These are phyloP conservation scores for Pythium phragmitis DNA, from an alignment of 352 stramenopile species.

Conservation along the genomic window DNA sequence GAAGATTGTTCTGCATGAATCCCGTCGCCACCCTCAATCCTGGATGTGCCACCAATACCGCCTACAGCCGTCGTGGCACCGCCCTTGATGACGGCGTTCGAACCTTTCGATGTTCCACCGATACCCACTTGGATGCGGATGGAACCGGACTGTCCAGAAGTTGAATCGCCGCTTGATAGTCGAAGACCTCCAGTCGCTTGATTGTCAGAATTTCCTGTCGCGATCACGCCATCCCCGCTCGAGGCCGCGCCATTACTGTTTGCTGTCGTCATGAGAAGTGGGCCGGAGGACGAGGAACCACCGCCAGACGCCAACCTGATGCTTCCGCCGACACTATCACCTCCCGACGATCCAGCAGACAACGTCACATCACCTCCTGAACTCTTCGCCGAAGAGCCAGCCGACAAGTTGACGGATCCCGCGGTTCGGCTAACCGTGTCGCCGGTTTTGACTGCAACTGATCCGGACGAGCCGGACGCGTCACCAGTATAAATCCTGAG, in stretches of 20 bases:
- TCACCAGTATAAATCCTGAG: constrained; percentile 36
- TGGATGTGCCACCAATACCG: constrained; percentile 30
- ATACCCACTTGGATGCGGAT: constrained; percentile 26
- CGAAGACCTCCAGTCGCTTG: constrained; percentile 16
- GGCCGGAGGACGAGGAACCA: constrained; percentile 5
- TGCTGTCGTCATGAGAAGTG: constrained; percentile 2
- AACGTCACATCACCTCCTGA: constrained; percentile 48
- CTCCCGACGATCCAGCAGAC: constrained; percentile 35
- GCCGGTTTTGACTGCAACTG: constrained; percentile 43
- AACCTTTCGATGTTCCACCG: constrained; percentile 5
- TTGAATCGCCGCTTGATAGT: constrained; percentile 24
- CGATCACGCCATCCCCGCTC: constrained; percentile 53
- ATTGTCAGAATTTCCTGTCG: constrained; percentile 41
- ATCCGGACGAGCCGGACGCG: constrained; percentile 33
- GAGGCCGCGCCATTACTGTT: constrained; percentile 4
- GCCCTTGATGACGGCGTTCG: constrained; percentile 12
- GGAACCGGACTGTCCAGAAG: constrained; percentile 35
- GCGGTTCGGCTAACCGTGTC: constrained; percentile 29
- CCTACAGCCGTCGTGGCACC: constrained; percentile 22
- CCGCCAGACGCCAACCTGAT: constrained; percentile 14
- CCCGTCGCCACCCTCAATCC: constrained; percentile 31
- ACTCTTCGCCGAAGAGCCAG: constrained; percentile 39
- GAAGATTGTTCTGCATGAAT: constrained; percentile 34
- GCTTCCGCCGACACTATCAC: constrained; percentile 19
- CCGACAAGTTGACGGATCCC: constrained; percentile 44